phyloP scores from a whole-genome alignment of 1,284 basidiomycete genomes.

The Rhodotorula sp. region DNA sequence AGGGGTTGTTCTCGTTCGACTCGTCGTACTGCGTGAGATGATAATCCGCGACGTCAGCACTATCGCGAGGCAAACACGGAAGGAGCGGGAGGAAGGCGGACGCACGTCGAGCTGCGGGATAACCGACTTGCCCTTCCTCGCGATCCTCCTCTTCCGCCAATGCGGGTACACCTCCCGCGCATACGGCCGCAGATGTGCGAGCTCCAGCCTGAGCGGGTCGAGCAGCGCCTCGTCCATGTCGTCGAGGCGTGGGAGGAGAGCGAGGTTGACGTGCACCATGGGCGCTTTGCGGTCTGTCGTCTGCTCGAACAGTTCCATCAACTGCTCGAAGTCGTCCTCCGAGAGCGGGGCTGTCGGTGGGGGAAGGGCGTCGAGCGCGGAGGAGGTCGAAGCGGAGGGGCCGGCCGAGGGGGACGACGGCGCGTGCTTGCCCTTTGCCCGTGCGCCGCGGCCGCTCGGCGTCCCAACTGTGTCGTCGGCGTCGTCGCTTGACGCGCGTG shows the following conservation, averaged over 20 bases:
- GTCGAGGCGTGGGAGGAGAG: conserved; percentile 67
- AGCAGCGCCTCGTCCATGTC: conserved; percentile 64
- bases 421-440: conserved; percentile 1
- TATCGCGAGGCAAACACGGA: not conserved
- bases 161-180: conserved; percentile 73
- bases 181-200: conserved; percentile 55
- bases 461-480: conserved; percentile 42
- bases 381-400: conserved; percentile 45
- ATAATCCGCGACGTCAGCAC: not conserved
- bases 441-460: not conserved
- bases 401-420: not conserved
- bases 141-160: conserved; percentile 74
- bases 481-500: not conserved
- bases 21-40: conserved; percentile 71
- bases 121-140: conserved; percentile 73
- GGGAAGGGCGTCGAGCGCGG: conserved; percentile 33
- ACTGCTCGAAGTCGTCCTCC: conserved; percentile 90
- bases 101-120: conserved; percentile 77
- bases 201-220: conserved; percentile 18
- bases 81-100: conserved; percentile 19
- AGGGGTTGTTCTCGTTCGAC: conserved; percentile 90
- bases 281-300: conserved; percentile 85
- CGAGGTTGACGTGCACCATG: conserved; percentile 74
- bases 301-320: conserved; percentile 93
- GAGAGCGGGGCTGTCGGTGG: conserved; percentile 60